Conservation (phyloP, 345 rosid species). For the Gossypium arboreum region DNA sequence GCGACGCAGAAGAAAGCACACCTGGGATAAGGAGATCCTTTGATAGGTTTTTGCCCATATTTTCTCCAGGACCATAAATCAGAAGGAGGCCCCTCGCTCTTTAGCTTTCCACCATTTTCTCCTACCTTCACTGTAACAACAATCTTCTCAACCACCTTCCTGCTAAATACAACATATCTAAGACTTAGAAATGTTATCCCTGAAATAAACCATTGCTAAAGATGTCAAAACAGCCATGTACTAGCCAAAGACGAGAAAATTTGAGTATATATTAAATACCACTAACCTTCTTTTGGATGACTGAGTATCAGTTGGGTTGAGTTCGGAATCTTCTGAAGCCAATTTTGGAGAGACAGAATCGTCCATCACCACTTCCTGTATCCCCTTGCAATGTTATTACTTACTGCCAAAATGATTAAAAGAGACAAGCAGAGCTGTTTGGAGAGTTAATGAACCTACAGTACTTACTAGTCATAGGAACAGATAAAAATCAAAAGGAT, state of each 20-base stretch:
- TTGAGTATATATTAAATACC: neutral
- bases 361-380: constrained; percentile 30
- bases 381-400: neutral
- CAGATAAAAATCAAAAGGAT: constrained; percentile 7
- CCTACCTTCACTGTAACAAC: constrained; percentile 51
- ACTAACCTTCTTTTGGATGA: constrained; percentile 51
- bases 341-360: constrained; percentile 31
- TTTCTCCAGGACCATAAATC: constrained; percentile 83
- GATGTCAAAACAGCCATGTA: neutral
- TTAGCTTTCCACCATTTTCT: constrained; percentile 44
- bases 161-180: constrained; percentile 11
- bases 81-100: constrained; percentile 63
- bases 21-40: constrained; percentile 77
- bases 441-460: neutral
- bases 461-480: neutral
- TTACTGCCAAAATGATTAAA: constrained; percentile 11
- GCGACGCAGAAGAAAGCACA: neutral
- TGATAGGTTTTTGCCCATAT: constrained; percentile 70
- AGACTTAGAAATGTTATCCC: neutral
- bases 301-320: constrained; percentile 32
- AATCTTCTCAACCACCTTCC: constrained; percentile 58
- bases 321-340: constrained; percentile 26
- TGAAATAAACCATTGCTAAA: neutral
- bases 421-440: constrained; percentile 2
- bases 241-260: no score